A percentile compares a stretch with the other conserved stretches of the same genome.
phyloP scores from a whole-genome alignment of 2,329 filamentous ascomycete genomes.

The Fusarium paranaense region DNA sequence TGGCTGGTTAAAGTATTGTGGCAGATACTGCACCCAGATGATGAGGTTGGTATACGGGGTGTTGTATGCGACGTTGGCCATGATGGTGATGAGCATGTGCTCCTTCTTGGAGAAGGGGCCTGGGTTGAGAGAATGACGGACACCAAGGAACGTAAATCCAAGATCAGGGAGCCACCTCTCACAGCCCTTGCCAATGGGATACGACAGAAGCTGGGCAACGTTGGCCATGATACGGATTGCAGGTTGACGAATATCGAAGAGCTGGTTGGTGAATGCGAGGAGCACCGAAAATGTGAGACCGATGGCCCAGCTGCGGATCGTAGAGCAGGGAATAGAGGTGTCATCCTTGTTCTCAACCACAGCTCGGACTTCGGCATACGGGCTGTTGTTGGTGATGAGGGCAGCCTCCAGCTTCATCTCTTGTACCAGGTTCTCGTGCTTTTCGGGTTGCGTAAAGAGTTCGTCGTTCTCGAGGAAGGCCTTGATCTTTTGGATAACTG shows the following conservation, averaged over 20 bases:
- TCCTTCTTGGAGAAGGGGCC: conserved; percentile 70
- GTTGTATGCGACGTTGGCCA: conserved; percentile 68
- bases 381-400: conserved; percentile 64
- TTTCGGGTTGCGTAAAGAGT: conserved; percentile 52
- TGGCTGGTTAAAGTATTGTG: conserved; percentile 62
- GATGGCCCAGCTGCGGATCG: conserved; percentile 65
- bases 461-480: conserved; percentile 51
- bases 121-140: conserved; percentile 65
- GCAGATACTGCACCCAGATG: conserved; percentile 61
- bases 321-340: conserved; percentile 62
- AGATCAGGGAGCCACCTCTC: conserved; percentile 63
- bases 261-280: conserved; percentile 65
- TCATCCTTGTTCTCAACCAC: conserved; percentile 66
- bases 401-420: conserved; percentile 66
- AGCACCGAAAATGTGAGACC: conserved; percentile 62
- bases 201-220: conserved; percentile 68
- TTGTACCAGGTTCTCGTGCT: conserved; percentile 54
- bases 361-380: conserved; percentile 66
- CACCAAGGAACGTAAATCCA: conserved; percentile 59
- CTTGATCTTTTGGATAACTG: conserved; percentile 50
- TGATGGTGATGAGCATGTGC: conserved; percentile 70
- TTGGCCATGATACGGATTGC: conserved; percentile 63
- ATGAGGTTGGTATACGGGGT: conserved; percentile 63
- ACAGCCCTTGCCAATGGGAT: conserved; percentile 64
- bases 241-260: conserved; percentile 68